phyloP scores from a whole-genome alignment of 768 basidiomycete genomes.

The Pilatotrama ljubarskyi region DNA sequence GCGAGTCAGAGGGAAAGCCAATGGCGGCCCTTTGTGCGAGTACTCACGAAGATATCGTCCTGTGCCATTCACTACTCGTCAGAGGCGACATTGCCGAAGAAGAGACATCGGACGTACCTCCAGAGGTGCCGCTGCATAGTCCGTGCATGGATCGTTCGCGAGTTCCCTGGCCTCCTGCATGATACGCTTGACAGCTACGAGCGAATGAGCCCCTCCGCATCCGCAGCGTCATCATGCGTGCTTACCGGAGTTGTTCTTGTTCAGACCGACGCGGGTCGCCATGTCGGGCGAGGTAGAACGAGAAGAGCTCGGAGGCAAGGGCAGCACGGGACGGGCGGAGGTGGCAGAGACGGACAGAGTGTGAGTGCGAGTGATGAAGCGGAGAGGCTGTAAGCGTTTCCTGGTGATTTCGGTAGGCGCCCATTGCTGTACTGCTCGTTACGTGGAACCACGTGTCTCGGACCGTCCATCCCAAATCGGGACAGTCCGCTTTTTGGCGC shows the following conservation, averaged over 20 bases:
- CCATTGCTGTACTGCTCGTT: background rate
- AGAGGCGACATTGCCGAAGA: background rate
- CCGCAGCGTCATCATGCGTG: background rate
- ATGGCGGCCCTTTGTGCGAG: background rate
- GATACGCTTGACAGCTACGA: constrained; percentile 87
- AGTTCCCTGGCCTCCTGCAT: constrained; percentile 95
- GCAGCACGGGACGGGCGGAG: background rate
- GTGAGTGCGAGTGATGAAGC: background rate
- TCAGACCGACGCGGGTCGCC: constrained; percentile 46
- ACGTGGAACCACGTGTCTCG: constrained; percentile 21
- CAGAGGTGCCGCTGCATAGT: constrained; percentile 78
- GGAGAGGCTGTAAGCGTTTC: constrained; percentile 1
- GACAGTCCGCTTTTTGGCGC: constrained; percentile 5
- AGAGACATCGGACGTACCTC: constrained; percentile 52
- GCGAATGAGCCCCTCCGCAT: constrained; percentile 9
- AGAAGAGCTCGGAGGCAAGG: background rate
- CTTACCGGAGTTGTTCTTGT: constrained; percentile 89
- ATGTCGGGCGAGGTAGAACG: constrained; percentile 14
- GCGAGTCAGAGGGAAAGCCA: constrained; percentile 9
- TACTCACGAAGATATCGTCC: constrained; percentile 87
- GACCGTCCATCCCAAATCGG: background rate
- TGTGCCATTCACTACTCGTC: constrained; percentile 30
- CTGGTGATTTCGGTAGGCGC: constrained; percentile 21
- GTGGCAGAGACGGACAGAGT: background rate
- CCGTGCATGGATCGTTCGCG: constrained; percentile 78